Conservation (phyloP, 768 basidiomycete genomes). For the Mycena amicta region DNA sequence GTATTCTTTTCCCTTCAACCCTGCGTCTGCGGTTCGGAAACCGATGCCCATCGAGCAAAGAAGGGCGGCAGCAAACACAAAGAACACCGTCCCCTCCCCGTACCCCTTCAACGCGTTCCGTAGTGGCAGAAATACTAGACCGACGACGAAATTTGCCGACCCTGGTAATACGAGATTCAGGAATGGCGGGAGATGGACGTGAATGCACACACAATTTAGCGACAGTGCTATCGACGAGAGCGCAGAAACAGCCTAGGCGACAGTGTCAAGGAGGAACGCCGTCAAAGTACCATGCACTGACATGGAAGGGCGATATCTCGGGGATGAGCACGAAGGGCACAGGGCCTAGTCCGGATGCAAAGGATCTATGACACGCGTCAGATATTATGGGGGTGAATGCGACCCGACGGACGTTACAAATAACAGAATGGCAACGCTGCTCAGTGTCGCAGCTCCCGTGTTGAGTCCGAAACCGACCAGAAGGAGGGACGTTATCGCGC, state of each 20-base stretch:
- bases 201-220: conserved; percentile 61
- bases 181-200: background rate
- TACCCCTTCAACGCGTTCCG: conserved; percentile 67
- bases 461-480: conserved; percentile 74
- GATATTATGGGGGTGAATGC: background rate
- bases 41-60: conserved; percentile 31
- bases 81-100: conserved; percentile 70
- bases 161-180: conserved; percentile 43
- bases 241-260: conserved; percentile 71
- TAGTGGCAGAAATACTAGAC: conserved; percentile 82
- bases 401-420: conserved; percentile 72
- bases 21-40: background rate
- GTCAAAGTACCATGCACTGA: too few species aligned
- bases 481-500: conserved; percentile 66
- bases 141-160: conserved; percentile 84
- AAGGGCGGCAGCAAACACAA: conserved; percentile 72
- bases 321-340: conserved; percentile 92
- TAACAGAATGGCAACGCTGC: conserved; percentile 72
- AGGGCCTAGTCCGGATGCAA: conserved; percentile 89
- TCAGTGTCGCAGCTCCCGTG: conserved; percentile 55
- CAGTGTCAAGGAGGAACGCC: conserved; percentile 10
- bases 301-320: conserved; percentile 82
- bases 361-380: conserved; percentile 55
- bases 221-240: conserved; percentile 77
- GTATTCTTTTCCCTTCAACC: conserved; percentile 27